Evolutionary conservation across 352 stramenopile genomes (phyloP), one percentile per base, ranked within the genome.

Genomic region (Pythium biforme): DNA sequence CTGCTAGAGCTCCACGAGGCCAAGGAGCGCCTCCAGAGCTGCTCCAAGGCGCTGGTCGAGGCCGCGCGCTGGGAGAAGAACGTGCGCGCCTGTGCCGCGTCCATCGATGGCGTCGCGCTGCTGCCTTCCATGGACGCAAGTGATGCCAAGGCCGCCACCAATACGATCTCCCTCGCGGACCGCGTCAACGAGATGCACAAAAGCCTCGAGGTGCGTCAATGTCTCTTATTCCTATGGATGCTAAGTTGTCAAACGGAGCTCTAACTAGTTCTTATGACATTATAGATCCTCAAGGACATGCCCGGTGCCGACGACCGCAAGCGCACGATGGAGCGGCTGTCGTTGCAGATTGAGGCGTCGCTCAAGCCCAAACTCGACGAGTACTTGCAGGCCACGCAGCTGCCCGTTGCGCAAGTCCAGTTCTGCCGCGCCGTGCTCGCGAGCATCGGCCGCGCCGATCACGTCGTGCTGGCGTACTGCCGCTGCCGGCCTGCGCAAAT

Each of bases 1-100:
- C 68, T 90, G n/a, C 73, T 85, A 55, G 77, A 70, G 56, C 77
- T 92, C 33, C 79, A 92, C 66, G 79, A 89, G 40, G 75, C 83
- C 56, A 90, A 90, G 50, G 58, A 80, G 57, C 74, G 78, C 27
- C 68, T 92, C 11, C 68, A 86, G 43, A 70, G 75, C 43, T 92
- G 83, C 60, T 85, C 79, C 7, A 75, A 84, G 65, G 71, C 77
- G 57, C 77, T 92, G n/a, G 72, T 88, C 5, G 79, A 92, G 62
- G 81, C 83, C 23, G 76, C 79, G 20, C 71, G 71, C 27, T 92
- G 83, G 83, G 77, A 75, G 31, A 77, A 75, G 63, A 87, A 90
- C 59, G 81, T 87, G 15, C 78, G 80, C 29, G 50, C 68, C 10
- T 89, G 82, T 59, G 75, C 75, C 11, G 62, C 73, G 5, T 61